Evolutionary conservation across 129 eudicot species (phyloP).

Genomic region (Artemisia annua): DNA sequence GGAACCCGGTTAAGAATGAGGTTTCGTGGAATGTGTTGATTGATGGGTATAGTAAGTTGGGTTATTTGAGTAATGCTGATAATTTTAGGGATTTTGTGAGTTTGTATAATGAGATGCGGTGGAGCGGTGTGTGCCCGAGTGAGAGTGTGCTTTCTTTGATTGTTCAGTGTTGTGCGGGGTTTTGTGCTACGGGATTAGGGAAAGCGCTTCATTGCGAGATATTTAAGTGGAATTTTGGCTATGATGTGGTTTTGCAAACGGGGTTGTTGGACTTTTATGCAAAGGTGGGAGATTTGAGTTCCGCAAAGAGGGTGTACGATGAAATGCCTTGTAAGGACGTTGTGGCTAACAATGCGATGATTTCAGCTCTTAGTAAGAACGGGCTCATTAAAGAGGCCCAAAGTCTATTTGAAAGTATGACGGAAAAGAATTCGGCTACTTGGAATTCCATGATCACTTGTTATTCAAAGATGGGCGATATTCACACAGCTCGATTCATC

Average conservation of each 20-base stretch:
- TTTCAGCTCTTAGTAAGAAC: background rate
- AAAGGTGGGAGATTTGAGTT: no score
- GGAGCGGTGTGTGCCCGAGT: slow-evolving; percentile 25
- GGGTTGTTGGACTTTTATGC: no score
- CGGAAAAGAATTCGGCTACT: slow-evolving; percentile 37
- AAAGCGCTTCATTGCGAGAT: slow-evolving; percentile 40
- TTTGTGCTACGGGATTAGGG: slow-evolving; percentile 27
- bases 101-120: slow-evolving; percentile 39
- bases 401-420: slow-evolving; percentile 39
- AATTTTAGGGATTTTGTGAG: slow-evolving; percentile 30
- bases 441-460: background rate
- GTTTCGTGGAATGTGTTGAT: no score
- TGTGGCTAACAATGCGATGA: slow-evolving; percentile 9
- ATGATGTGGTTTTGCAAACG: slow-evolving; percentile 22
- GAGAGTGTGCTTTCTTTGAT: slow-evolving; percentile 17
- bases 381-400: slow-evolving; percentile 42
- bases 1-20: no score
- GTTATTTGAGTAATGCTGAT: slow-evolving; percentile 32
- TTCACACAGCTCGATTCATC: slow-evolving; percentile 35
- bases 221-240: slow-evolving; percentile 27
- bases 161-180: slow-evolving; percentile 26
- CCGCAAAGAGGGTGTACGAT: slow-evolving; percentile 16
- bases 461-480: slow-evolving; percentile 21
- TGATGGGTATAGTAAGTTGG: slow-evolving; percentile 44
- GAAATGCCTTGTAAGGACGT: slow-evolving; percentile 43